Evolutionary conservation across 305 asterid species (phyloP).

Genomic region (Fraxinus latifolia): DNA sequence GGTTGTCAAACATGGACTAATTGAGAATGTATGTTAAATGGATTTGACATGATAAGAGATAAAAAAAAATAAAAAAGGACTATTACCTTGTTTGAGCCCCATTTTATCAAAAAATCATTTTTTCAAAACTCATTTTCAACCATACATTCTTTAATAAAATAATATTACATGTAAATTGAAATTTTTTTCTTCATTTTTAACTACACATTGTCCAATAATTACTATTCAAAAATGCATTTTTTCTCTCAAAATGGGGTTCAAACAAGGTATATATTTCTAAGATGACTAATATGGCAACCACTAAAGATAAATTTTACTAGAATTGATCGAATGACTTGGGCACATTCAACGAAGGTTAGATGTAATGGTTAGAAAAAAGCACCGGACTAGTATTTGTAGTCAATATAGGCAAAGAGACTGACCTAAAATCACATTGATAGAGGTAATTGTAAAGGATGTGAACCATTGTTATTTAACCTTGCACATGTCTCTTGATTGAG

Average conservation of each 20-base stretch:
- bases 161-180: too few species aligned
- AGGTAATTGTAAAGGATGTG: background rate
- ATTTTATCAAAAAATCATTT: too few species aligned
- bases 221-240: too few species aligned
- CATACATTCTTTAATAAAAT: too few species aligned
- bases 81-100: too few species aligned
- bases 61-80: background rate
- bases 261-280: background rate
- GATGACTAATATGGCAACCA: background rate
- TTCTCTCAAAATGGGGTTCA: too few species aligned
- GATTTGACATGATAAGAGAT: background rate
- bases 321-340: background rate
- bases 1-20: too few species aligned
- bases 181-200: too few species aligned
- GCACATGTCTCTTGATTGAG: background rate
- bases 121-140: too few species aligned
- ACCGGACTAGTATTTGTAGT: background rate
- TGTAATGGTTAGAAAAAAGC: background rate
- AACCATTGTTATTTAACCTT: background rate
- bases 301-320: background rate
- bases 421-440: background rate
- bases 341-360: background rate
- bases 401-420: background rate
- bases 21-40: background rate
- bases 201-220: too few species aligned